Evolutionary conservation across 768 basidiomycete species (phyloP).

Genomic region (Trametes coccinea): DNA sequence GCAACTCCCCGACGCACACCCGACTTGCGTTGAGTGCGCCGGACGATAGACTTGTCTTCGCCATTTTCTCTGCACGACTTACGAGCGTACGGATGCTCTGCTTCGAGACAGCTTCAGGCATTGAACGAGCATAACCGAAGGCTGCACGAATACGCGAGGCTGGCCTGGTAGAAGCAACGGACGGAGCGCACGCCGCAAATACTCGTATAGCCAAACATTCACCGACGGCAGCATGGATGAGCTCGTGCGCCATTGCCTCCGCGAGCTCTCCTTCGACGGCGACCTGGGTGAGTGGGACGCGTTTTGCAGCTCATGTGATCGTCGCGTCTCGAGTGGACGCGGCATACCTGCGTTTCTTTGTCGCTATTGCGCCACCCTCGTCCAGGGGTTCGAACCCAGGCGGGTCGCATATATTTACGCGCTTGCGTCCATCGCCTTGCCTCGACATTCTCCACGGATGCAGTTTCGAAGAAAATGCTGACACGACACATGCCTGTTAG

Average conservation of each 20-base stretch:
- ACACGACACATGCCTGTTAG: slow-evolving; percentile 39
- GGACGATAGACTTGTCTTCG: not conserved
- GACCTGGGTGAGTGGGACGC: slow-evolving; percentile 69
- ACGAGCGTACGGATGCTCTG: too few relatives aligned
- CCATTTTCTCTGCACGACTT: not conserved
- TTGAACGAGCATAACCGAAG: too few relatives aligned
- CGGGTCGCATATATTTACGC: slow-evolving; percentile 18
- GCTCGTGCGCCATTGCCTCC: slow-evolving; percentile 79
- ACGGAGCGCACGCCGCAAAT: too few relatives aligned
- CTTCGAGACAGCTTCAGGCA: too few relatives aligned
- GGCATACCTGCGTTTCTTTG: not conserved
- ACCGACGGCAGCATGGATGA: slow-evolving; percentile 62
- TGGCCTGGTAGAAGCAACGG: too few relatives aligned
- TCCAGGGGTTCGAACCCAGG: slow-evolving; percentile 33
- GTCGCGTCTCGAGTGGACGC: not conserved
- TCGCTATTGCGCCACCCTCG: slow-evolving; percentile 9
- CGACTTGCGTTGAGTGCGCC: not conserved
- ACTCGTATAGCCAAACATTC: too few relatives aligned
- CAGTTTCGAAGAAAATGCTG: not conserved
- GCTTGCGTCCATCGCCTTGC: not conserved
- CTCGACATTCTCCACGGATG: not conserved
- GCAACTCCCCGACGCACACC: slow-evolving; percentile 2
- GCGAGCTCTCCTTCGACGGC: slow-evolving; percentile 88
- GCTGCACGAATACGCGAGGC: too few relatives aligned
- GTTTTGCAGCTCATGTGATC: slow-evolving; percentile 19